Conservation (phyloP, 2,329 filamentous ascomycete species). For the Aurifilum marmelostoma region DNA sequence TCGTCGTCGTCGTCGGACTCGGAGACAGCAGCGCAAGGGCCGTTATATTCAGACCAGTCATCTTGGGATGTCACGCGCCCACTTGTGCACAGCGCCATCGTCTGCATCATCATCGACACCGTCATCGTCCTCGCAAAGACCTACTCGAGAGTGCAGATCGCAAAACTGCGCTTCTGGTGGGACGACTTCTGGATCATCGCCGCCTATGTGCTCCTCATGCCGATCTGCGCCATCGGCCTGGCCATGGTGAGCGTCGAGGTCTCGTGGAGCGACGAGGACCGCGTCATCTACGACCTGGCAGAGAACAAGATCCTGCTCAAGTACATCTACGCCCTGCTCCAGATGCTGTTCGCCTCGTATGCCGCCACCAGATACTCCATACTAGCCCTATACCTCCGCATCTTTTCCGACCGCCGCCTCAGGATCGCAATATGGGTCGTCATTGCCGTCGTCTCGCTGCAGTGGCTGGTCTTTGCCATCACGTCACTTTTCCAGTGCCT, state of each 20-base stretch:
- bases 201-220: conserved; percentile 22
- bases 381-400: conserved; percentile 27
- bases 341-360: conserved; percentile 21
- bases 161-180: conserved; percentile 26
- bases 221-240: conserved; percentile 24
- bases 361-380: conserved; percentile 26
- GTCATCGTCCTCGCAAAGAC: conserved; percentile 26
- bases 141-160: conserved; percentile 21
- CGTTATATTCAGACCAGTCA: conserved; percentile 21
- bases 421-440: conserved; percentile 21
- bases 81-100: conserved; percentile 16
- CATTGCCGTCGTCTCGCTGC: conserved; percentile 17
- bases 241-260: conserved; percentile 20
- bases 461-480: conserved; percentile 21
- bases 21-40: conserved; percentile 18
- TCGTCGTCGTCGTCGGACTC: background rate
- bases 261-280: conserved; percentile 24
- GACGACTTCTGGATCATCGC: conserved; percentile 28
- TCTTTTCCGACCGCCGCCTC: conserved; percentile 14
- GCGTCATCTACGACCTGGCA: conserved; percentile 18
- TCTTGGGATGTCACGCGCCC: conserved; percentile 24
- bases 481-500: conserved; percentile 14
- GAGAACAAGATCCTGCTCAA: conserved; percentile 24
- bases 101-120: conserved; percentile 21
- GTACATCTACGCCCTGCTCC: conserved; percentile 22